These are phyloP conservation scores for Talaromyces atroroseus DNA, from an alignment of 2,329 filamentous ascomycete genomes.

Conservation along the genomic window DNA sequence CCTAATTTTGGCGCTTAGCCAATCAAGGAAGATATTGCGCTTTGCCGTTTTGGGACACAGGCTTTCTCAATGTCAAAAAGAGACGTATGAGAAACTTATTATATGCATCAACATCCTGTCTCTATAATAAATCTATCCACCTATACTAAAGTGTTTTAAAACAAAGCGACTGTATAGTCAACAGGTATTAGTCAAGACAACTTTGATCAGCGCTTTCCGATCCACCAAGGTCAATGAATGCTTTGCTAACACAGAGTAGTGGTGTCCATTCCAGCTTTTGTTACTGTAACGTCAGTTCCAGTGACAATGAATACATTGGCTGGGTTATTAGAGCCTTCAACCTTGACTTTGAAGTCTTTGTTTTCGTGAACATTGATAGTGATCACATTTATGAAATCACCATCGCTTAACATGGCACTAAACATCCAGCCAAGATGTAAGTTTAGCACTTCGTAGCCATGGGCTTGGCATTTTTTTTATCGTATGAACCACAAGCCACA, in stretches of 20 bases:
- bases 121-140: not conserved
- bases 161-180: not conserved
- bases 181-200: not conserved
- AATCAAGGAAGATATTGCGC: not conserved
- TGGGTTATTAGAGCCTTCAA: constrained; percentile 51
- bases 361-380: constrained; percentile 68
- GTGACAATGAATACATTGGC: constrained; percentile 61
- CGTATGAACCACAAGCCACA: constrained; percentile 58
- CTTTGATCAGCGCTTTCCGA: constrained; percentile 44
- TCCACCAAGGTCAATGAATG: constrained; percentile 64
- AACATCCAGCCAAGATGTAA: constrained; percentile 57
- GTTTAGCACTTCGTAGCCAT: constrained; percentile 46
- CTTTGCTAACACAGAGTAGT: constrained; percentile 60
- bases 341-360: constrained; percentile 52
- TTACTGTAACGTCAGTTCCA: constrained; percentile 51
- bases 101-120: not conserved
- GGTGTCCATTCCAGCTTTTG: constrained; percentile 64
- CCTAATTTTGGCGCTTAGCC: not conserved
- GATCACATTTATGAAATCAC: constrained; percentile 59
- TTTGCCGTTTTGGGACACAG: not conserved
- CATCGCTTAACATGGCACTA: constrained; percentile 41
- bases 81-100: not conserved
- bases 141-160: not conserved
- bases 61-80: no score
- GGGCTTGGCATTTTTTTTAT: constrained; percentile 36